Percentiles rank a stretch among this genome's conserved stretches.
Conservation (phyloP, 1,284 basidiomycete species). For the Pseudozyma sp. region DNA sequence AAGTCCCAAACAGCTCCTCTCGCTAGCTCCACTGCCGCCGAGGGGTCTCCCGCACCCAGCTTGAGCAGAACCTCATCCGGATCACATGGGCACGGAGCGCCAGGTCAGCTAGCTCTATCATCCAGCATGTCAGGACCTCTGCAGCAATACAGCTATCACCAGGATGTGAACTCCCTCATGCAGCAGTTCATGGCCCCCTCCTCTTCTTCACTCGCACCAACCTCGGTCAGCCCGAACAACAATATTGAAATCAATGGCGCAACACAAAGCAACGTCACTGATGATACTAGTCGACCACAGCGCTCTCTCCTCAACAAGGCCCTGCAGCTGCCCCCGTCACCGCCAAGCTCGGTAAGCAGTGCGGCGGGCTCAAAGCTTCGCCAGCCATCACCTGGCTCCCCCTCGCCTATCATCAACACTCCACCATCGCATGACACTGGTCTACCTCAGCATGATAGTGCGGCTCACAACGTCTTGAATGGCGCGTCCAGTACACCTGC, state of each 20-base stretch:
- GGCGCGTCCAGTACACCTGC: background rate
- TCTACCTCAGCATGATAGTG: background rate
- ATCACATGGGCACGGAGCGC: background rate
- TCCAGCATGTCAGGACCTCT: too few relatives aligned
- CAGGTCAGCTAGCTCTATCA: too few relatives aligned
- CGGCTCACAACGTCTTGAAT: background rate
- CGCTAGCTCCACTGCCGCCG: background rate
- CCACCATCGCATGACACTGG: conserved; percentile 4
- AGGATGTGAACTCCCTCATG: conserved; percentile 27
- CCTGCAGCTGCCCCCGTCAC: conserved; percentile 36
- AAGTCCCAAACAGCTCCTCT: background rate
- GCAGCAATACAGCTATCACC: conserved; percentile 3
- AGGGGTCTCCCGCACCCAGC: background rate
- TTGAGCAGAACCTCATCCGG: background rate
- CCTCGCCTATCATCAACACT: conserved; percentile 16
- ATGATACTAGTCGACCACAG: background rate
- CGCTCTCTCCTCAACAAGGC: conserved; percentile 22
- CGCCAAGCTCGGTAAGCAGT: conserved; percentile 42
- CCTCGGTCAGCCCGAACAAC: conserved; percentile 5
- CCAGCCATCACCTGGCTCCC: conserved; percentile 12
- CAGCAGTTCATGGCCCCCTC: conserved; percentile 37
- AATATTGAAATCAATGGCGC: conserved; percentile 8
- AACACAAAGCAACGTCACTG: background rate
- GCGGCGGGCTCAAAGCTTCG: conserved; percentile 10
- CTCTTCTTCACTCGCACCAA: conserved; percentile 4